Percentiles rank a stretch among this genome's conserved stretches.
Conservation (phyloP, 805 yeast species). For the Wickerhamiella slavikovae region DNA sequence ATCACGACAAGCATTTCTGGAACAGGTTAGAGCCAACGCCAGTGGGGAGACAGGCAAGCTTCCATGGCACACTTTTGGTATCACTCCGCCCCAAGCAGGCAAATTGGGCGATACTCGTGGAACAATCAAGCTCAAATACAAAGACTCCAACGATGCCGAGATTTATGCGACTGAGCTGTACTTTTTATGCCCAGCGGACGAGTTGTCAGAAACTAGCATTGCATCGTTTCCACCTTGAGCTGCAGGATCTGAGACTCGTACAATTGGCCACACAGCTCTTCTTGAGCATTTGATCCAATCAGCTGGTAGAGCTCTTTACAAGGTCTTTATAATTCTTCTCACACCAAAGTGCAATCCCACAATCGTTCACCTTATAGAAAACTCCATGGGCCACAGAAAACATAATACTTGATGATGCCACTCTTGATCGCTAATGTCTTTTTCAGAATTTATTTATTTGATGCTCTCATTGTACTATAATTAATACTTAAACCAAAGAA, state of each 20-base stretch:
- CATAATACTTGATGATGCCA: not conserved
- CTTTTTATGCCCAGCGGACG: too few species aligned
- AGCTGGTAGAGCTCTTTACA: not conserved
- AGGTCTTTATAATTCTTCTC: not conserved
- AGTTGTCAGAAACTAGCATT: too few species aligned
- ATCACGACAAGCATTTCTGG: slow-evolving; percentile 14
- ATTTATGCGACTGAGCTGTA: too few species aligned
- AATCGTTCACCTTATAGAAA: too few species aligned
- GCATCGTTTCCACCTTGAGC: too few species aligned
- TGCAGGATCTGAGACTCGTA: too few species aligned
- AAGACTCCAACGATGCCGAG: too few species aligned
- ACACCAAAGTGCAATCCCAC: not conserved
- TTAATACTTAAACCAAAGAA: not conserved
- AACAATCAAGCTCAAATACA: too few species aligned
- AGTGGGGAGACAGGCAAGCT: not conserved
- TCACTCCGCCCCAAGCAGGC: too few species aligned
- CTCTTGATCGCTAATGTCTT: not conserved
- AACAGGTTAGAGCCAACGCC: slow-evolving; percentile 5
- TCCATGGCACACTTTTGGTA: not conserved
- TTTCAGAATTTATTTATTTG: too few species aligned
- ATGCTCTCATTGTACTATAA: not conserved
- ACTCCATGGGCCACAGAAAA: not conserved
- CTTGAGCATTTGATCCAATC: not conserved
- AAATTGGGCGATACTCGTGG: too few species aligned
- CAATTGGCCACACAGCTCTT: not conserved